phyloP scores from a whole-genome alignment of 2,329 filamentous ascomycete genomes.

The Aspergillus sp. region DNA sequence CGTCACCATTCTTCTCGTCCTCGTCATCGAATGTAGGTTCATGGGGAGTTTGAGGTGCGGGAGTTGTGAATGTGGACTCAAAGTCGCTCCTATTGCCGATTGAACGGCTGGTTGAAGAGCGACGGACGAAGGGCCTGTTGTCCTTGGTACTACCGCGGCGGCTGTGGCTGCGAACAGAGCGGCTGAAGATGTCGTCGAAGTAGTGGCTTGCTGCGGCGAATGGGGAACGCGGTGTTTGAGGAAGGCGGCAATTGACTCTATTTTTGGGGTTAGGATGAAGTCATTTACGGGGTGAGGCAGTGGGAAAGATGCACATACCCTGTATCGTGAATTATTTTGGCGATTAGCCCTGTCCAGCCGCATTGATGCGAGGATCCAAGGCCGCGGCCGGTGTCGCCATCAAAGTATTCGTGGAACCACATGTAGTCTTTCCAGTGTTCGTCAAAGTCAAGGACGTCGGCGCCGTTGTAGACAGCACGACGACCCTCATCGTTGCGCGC shows the following conservation, averaged over 20 bases:
- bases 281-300: too few relatives aligned
- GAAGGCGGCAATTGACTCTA: slow-evolving; percentile 83
- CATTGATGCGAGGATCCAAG: slow-evolving; percentile 92
- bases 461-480: slow-evolving; percentile 82
- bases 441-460: slow-evolving; percentile 85
- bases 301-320: slow-evolving; percentile 61
- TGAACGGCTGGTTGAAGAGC: slow-evolving; percentile 78
- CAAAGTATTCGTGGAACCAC: slow-evolving; percentile 98
- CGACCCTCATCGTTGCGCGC: slow-evolving; percentile 79
- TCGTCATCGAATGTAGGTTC: slow-evolving; percentile 39
- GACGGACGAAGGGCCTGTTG: slow-evolving; percentile 61
- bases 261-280: slow-evolving; percentile 29
- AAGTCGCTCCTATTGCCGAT: slow-evolving; percentile 84
- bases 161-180: slow-evolving; percentile 45
- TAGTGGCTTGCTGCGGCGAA: slow-evolving; percentile 83
- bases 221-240: slow-evolving; percentile 88
- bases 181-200: slow-evolving; percentile 85
- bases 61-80: slow-evolving; percentile 45
- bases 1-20: slow-evolving; percentile 29
- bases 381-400: slow-evolving; percentile 85
- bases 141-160: slow-evolving; percentile 32
- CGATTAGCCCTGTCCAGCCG: slow-evolving; percentile 93
- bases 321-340: slow-evolving; percentile 96
- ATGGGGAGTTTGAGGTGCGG: slow-evolving; percentile 22
- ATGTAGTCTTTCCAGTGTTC: slow-evolving; percentile 89